Base-by-base conservation (phyloP, 805 yeast genomes). In the Wickerhamomyces sydowiorum region DNA sequence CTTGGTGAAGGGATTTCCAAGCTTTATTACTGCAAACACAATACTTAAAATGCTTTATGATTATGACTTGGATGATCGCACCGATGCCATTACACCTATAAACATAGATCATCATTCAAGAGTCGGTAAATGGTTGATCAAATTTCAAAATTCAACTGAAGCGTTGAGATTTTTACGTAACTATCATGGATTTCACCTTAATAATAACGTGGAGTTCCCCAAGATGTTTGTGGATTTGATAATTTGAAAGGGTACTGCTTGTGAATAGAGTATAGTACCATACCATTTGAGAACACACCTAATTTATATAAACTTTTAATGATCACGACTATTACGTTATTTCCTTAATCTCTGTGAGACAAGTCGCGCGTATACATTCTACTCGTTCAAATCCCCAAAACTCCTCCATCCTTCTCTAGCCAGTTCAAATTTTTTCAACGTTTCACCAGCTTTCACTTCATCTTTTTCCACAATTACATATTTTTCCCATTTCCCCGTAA, bases 401-500 rank as follows among this genome's bases (percentile, higher is more conserved):
- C 74, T 65, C 49, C 85, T 69, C 93, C 93, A 86, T 8, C 87
- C 84, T 47, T 79, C 86, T 39, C 86, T 66, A 2, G 79, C 70
- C 15, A 86, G 59, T 49, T 76, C 82, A 75, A 79, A 80, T 39
- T 64, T 67, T 28, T 61, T 64, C n/a, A 12, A 54, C 47, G 18
- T 57, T 32, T 23, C 53, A 29, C 33, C 39, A 18, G 29, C 12
- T 21, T 37, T 39, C 19, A n/a, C 27, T 2, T 45, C 43, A 19
- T 62, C 65, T 43, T 66, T 73, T 50, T 81, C 88, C 13, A 77
- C 69, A 29, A 91, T 78, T 13, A 71, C 78, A 59, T 85, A 91
- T 58, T 85, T 87, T 57, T 91, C 97, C 96, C 96, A 87, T 23
- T 80, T 79, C 5, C 82, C 81, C 46, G 78, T 72, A 33, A 66